Conservation (phyloP, 2,329 filamentous ascomycete species). For the Cryphonectria carpinicola region DNA sequence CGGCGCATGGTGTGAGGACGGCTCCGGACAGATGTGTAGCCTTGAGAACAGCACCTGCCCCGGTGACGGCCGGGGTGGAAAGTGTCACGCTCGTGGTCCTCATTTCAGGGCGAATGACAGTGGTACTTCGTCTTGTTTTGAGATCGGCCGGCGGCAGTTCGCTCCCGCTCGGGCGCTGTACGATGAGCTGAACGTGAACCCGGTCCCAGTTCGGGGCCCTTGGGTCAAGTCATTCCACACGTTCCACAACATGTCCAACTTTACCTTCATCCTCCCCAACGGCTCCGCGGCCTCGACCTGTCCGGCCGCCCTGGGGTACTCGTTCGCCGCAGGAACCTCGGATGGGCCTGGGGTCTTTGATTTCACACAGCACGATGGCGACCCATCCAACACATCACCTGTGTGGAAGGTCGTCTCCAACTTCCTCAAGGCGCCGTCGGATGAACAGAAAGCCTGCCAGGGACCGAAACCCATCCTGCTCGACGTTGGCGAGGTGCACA, state of each 20-base stretch:
- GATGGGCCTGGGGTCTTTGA: slow-evolving; percentile 92
- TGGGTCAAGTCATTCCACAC: slow-evolving; percentile 82
- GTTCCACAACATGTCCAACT: slow-evolving; percentile 80
- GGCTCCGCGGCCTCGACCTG: slow-evolving; percentile 75
- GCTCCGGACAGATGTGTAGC: slow-evolving; percentile 70
- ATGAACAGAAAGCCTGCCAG: slow-evolving; percentile 76
- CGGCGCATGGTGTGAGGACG: slow-evolving; percentile 89
- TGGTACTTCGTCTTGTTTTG: slow-evolving; percentile 74
- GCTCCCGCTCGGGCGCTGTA: slow-evolving; percentile 49
- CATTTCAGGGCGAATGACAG: slow-evolving; percentile 69
- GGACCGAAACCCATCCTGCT: slow-evolving; percentile 82
- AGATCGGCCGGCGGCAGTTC: slow-evolving; percentile 76
- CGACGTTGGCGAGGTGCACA: slow-evolving; percentile 79
- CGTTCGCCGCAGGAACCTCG: slow-evolving; percentile 89
- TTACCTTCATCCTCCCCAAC: slow-evolving; percentile 73
- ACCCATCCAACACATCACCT: slow-evolving; percentile 67
- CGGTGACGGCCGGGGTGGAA: slow-evolving; percentile 66
- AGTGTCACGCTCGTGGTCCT: slow-evolving; percentile 76
- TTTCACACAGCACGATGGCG: slow-evolving; percentile 84
- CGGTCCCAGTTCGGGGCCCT: slow-evolving; percentile 61
- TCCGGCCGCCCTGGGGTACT: slow-evolving; percentile 85
- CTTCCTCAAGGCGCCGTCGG: slow-evolving; percentile 70
- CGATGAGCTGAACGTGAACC: slow-evolving; percentile 51
- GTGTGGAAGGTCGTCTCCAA: slow-evolving; percentile 79
- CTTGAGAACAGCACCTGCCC: slow-evolving; percentile 82